Base-by-base conservation (phyloP, 441 rosid genomes). In the Manihot esculenta region DNA sequence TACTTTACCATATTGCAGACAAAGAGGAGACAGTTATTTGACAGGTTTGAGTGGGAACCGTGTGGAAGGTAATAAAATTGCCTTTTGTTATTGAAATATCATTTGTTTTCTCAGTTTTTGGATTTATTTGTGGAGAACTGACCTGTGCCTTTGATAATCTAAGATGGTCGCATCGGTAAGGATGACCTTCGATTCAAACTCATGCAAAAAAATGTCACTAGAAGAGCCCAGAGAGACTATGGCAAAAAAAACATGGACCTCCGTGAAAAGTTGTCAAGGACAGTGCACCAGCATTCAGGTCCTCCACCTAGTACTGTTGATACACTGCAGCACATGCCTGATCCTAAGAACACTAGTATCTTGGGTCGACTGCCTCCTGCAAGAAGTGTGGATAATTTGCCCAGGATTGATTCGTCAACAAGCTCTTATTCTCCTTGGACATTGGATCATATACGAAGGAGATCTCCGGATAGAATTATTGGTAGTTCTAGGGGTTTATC, bases 111-210 rank as follows among this genome's bases (percentile, higher is more conserved):
- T 77, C 61, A 65, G 1, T 35, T 56, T 69, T 51, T 76, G 50
- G 30, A 75, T 78, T 38, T 30, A 44, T 79, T 76, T 72, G 51
- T 68, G 54, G 70, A 79, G 82, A 79, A 69, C 82, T 89, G 73
- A 87, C 73, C 67, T 30, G 65, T 73, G 50, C 71, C 64, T 82
- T 78, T 82, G 65, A 76, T 72, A 62, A 69, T 72, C 70, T 56
- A 81, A 92, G 97, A 77, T 80, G 68, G 67, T 77, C 84, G 59
- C 76, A 76, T 93, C 68, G 84, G 87, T 65, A 82, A 78, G 84
- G 81, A 85, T 74, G 94, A 92, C 80, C 97, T 92, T 38, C 87
- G 97, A 26, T 78, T 82, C 75, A 92, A 94, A 74, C 92, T 94
- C 82, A 61, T 90, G 86, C 90, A 78, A 80, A 94, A 89, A 74